Evolutionary conservation across 805 yeast species (phyloP).

Genomic region (Starmerella powellii): DNA sequence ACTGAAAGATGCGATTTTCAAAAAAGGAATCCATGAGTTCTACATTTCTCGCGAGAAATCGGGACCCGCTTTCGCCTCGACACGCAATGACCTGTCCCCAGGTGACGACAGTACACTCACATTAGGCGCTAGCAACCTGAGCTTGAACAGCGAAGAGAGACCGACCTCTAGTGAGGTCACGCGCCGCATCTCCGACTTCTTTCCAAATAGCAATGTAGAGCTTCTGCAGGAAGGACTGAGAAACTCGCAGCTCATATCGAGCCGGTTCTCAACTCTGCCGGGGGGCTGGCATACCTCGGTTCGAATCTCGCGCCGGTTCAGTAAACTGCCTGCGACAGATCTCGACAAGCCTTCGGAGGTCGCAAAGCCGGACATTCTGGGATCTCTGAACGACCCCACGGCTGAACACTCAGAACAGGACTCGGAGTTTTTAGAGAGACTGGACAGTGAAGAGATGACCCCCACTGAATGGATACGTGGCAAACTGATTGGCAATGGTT

Average conservation of each 20-base stretch:
- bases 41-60: constrained; percentile 1
- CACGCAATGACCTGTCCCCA: too few relatives aligned
- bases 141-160: constrained; percentile 30
- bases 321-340: constrained; percentile 21
- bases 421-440: constrained; percentile 30
- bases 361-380: too few relatives aligned
- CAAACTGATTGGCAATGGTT: constrained; percentile 84
- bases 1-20: constrained; percentile 7
- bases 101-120: too few relatives aligned
- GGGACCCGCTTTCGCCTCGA: not conserved
- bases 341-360: too few relatives aligned
- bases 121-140: not conserved
- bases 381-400: not conserved
- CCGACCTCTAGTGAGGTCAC: constrained; percentile 91
- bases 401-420: constrained; percentile 5
- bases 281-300: constrained; percentile 25
- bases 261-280: constrained; percentile 38
- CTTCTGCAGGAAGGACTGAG: constrained; percentile 69
- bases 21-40: constrained; percentile 8
- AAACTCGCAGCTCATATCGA: constrained; percentile 71
- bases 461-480: constrained; percentile 88
- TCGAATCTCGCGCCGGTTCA: constrained; percentile 19
- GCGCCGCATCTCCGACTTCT: constrained; percentile 75
- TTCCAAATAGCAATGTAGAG: constrained; percentile 67
- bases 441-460: constrained; percentile 36